Percentiles rank a stretch among this genome's conserved stretches.
phyloP scores from a whole-genome alignment of 441 rosid genomes.

The Gossypium davidsonii region DNA sequence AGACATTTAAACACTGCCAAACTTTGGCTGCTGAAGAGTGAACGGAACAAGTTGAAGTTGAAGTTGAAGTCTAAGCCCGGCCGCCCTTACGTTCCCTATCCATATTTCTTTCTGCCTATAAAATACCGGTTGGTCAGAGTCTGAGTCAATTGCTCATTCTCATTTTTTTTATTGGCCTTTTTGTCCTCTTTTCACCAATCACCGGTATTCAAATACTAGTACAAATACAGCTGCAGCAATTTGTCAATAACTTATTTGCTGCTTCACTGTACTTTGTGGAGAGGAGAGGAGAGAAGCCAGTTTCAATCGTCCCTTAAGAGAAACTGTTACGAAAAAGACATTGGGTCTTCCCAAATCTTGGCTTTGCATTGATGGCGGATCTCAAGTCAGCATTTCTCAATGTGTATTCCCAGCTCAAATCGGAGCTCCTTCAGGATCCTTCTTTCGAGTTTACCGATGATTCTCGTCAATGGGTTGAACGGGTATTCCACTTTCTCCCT shows the following conservation, averaged over 20 bases:
- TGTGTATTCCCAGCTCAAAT: constrained; percentile 47
- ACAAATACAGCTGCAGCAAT: constrained; percentile 1
- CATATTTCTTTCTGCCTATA: not conserved
- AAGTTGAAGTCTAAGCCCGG: not conserved
- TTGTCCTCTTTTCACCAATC: not conserved
- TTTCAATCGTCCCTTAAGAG: not conserved
- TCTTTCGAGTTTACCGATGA: constrained; percentile 62
- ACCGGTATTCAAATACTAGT: not conserved
- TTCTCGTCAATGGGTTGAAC: constrained; percentile 65
- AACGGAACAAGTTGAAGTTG: not conserved
- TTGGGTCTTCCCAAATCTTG: not conserved
- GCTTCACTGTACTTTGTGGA: not conserved
- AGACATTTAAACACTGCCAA: not conserved
- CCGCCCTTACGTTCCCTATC: not conserved
- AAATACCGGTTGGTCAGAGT: not conserved
- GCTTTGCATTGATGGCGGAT: constrained; percentile 48
- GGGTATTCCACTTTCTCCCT: constrained; percentile 26
- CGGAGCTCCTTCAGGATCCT: constrained; percentile 62
- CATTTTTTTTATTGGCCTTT: not conserved
- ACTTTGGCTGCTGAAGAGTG: not conserved
- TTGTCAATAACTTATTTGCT: not conserved
- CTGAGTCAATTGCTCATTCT: not conserved
- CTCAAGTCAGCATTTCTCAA: constrained; percentile 51
- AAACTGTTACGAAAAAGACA: not conserved
- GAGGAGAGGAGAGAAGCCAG: not conserved